These are phyloP conservation scores for Candida boleticola DNA, from an alignment of 805 yeast species.

Conservation along the genomic window DNA sequence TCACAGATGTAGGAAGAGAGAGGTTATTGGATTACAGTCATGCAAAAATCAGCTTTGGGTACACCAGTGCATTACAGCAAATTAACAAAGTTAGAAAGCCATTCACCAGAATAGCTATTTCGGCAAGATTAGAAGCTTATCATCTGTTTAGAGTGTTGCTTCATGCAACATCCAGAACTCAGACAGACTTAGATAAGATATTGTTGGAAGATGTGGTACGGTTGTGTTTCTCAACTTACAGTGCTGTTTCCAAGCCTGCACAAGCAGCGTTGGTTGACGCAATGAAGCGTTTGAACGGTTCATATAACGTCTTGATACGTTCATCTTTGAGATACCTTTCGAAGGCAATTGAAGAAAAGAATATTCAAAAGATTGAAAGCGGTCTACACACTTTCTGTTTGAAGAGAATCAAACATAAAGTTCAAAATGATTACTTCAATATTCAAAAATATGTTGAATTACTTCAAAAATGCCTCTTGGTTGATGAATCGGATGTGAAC, in stretches of 20 bases:
- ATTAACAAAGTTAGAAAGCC: conserved; percentile 64
- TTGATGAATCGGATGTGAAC: conserved; percentile 57
- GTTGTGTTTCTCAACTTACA: conserved; percentile 66
- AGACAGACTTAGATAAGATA: conserved; percentile 60
- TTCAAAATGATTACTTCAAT: conserved; percentile 57
- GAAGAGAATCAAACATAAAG: conserved; percentile 54
- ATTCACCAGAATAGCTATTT: conserved; percentile 75
- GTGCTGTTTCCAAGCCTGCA: conserved; percentile 68
- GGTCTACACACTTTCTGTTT: conserved; percentile 58
- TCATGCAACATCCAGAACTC: conserved; percentile 70
- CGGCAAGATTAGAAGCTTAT: conserved; percentile 66
- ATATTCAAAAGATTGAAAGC: conserved; percentile 58
- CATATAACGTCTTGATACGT: conserved; percentile 55
- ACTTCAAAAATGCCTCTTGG: conserved; percentile 51
- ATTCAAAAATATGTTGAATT: conserved; percentile 46
- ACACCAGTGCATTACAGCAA: conserved; percentile 58
- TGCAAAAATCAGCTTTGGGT: conserved; percentile 53
- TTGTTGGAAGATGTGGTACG: conserved; percentile 65
- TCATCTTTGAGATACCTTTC: conserved; percentile 48
- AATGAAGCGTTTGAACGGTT: conserved; percentile 66
- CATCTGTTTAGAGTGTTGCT: conserved; percentile 73
- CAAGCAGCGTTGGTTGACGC: conserved; percentile 65
- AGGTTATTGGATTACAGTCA: conserved; percentile 57
- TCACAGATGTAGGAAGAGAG: conserved; percentile 76
- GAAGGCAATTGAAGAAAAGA: conserved; percentile 47